Base-by-base conservation (phyloP, 176 grass and related monocot genomes). In the Oryza meridionalis region DNA sequence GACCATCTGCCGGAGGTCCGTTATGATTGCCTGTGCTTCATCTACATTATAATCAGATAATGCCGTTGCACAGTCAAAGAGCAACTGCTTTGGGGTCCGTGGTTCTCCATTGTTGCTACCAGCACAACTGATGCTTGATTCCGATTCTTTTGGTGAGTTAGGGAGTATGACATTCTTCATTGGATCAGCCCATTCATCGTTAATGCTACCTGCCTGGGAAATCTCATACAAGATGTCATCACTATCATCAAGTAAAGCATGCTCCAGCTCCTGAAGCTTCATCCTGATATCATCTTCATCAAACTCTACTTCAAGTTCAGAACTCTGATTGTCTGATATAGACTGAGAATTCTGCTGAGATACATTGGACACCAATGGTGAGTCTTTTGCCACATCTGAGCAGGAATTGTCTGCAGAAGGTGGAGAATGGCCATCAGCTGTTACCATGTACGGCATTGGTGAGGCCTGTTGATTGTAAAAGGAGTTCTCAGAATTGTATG, bases 201-300 rank as follows among this genome's bases (percentile, higher is more conserved):
- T 94, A 62, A 92, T 69, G 69, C 88, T 83, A 79, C 86, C 80
- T 7, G 78, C 81, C 75, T 94, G 81, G n/a, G 86, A 92, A 67
- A 92, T 75, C 47, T 93, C 92, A 7, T 90, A 86, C 53, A 97
- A 81, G 58, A 91, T 87, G 17, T 83, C 83, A 79, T 96, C 91
- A 89, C 77, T 71, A 37, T 96, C 96, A 24, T 88, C 87, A 71
- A 94, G 67, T 69, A 99, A 92, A 70, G 91, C 96, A 84, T 92
- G 91, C 64, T 99, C 91, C 51, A 99, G 88, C 76, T 96, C 96
- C 73, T 90, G 93, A 85, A 99, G 84, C 74, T 99, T 99, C 47
- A 99, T 19, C 62, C 89, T 90, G 66, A 99, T 84, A 25, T 96
- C 96, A 19, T 96, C 87, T 68, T 97, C 93, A 78, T 85, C 88